Evolutionary conservation across 2,329 filamentous ascomycete genomes (phyloP), one percentile per base, ranked within the genome.

Genomic region (Ascochyta viciae-villosae): DNA sequence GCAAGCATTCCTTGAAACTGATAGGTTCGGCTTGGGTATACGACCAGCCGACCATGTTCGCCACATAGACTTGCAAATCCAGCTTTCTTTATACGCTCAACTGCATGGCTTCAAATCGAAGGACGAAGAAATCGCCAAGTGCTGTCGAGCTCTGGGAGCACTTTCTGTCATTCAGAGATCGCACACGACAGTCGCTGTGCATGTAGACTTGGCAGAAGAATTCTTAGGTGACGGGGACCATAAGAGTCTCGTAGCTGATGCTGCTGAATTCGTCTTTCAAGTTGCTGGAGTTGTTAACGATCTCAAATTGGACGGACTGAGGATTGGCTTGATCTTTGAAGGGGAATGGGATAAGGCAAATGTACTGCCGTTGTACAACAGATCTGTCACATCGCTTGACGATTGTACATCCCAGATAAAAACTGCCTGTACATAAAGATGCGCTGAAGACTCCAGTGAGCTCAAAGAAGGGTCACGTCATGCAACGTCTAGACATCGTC

Each of bases 31-130:
- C 10, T 41, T 65, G 15, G 53, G 44, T 13, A 52, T 60, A 33
- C 31, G 46, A 19, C 60, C 65, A 10, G 57, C 57, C 10, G 8
- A 52, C 16, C 60, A 66, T 33, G 42, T 57, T 4, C 56, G 63
- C 24, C 54, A 40, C 0, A 33, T 65, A 38, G 57, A 59, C 13
- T 38, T 65, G 40, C 59, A 62, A 23, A 51, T 65, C 9, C 54
- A 44, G 27, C 63, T 59, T 23, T 54, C 64, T 38, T 42, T 27
- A 13, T 51, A 50, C n/a, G 50, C 53, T 5, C 53, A 56, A 1
- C 22, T 56, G 34, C 38, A 42, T 15, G 27, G 34, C 10, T 29
- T 10, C 3, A 39, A 50, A 12, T 35, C 37, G 4, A 46, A 26
- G 22, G 10, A 29, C 2, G 23, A n/a, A 5, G 46, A 56, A 16